A percentile compares a stretch with the other conserved stretches of the same genome.
Conservation (phyloP, 345 rosid genomes). For the Aquilaria yunnanensis region DNA sequence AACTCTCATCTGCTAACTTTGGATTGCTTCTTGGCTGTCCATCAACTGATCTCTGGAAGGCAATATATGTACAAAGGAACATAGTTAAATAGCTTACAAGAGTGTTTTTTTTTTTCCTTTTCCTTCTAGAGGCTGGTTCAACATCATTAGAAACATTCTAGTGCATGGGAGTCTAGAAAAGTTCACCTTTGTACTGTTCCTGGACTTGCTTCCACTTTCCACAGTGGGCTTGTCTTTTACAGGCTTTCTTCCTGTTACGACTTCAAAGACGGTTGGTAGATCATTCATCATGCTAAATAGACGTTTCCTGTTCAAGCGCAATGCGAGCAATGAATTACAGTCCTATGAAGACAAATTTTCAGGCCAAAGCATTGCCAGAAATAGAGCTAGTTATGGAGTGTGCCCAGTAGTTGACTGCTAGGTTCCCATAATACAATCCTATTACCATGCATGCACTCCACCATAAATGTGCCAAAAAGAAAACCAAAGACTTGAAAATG, state of each 20-base stretch:
- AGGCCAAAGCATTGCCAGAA: background rate
- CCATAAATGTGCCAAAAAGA: no score
- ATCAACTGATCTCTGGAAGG: slow-evolving; percentile 57
- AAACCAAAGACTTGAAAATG: no score
- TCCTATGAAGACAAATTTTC: background rate
- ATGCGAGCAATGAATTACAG: slow-evolving; percentile 4
- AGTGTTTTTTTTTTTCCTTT: background rate
- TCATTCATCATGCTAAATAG: slow-evolving; percentile 71
- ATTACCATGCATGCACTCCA: no score
- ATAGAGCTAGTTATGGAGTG: no score
- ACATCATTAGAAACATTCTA: background rate
- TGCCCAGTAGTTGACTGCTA: no score
- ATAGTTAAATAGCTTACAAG: background rate
- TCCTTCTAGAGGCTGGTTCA: background rate
- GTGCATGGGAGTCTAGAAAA: background rate
- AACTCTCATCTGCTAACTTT: slow-evolving; percentile 48
- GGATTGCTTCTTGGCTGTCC: slow-evolving; percentile 54
- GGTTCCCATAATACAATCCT: no score
- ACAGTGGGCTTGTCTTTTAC: slow-evolving; percentile 48
- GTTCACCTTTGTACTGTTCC: slow-evolving; percentile 64
- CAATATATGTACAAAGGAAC: background rate
- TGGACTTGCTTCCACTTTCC: slow-evolving; percentile 69
- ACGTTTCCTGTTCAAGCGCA: slow-evolving; percentile 42
- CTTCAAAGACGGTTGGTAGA: slow-evolving; percentile 65
- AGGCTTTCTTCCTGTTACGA: slow-evolving; percentile 52